Conservation (phyloP, 176 grass and related monocot genomes). For the Aegilops sharonensis region DNA sequence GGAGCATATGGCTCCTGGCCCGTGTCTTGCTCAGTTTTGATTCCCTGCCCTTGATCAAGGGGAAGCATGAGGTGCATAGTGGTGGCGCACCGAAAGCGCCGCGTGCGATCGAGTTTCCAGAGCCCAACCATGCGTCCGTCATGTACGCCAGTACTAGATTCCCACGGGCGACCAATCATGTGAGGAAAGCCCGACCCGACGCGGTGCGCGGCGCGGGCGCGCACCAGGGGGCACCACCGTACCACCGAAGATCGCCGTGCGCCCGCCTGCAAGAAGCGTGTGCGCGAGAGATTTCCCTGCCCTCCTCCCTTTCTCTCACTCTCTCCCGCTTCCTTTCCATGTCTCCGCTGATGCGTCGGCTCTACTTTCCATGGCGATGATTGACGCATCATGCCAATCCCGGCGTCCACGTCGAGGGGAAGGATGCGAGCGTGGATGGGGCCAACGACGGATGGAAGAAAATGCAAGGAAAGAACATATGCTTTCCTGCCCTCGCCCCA, state of each 20-base stretch:
- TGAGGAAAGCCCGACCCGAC: background rate
- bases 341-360: background rate
- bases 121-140: background rate
- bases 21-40: too few relatives aligned
- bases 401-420: background rate
- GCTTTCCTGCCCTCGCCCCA: slow-evolving; percentile 38
- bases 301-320: background rate
- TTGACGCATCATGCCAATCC: background rate
- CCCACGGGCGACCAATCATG: background rate
- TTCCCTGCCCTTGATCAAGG: too few relatives aligned
- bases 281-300: background rate
- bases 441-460: slow-evolving; percentile 21
- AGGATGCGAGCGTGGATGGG: background rate
- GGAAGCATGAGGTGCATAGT: background rate
- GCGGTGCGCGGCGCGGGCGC: background rate
- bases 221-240: too few relatives aligned
- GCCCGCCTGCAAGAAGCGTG: background rate
- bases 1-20: too few relatives aligned
- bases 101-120: background rate
- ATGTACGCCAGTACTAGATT: background rate
- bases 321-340: background rate
- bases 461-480: slow-evolving; percentile 59
- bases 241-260: background rate
- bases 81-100: background rate
- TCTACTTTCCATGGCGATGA: background rate